Base-by-base conservation (phyloP, 73 alveolate species). In the Blepharisma japonicum region DNA sequence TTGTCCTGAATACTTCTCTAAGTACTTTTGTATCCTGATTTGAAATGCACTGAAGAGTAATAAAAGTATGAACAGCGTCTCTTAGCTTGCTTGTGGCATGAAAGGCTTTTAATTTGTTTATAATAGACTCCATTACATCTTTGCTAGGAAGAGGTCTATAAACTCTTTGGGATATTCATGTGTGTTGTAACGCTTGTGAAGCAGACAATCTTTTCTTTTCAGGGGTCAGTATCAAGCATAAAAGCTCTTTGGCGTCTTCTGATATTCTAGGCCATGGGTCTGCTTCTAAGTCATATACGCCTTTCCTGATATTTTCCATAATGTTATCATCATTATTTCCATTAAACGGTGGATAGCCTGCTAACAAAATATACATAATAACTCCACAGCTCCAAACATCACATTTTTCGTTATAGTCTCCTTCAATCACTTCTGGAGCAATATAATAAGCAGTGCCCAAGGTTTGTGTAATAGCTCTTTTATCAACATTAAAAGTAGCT, bases 371-470 rank as follows among this genome's bases (percentile, higher is more conserved):
- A 82, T 89, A 92, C 46, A 88, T 66, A 27, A 92, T 86, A 23
- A 92, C 98, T 5, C 98, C 97, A 45, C 83, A 74, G 54, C 92
- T 82, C 95, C 95, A 91, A 8, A 90, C 74, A 70, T 91, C 97
- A 45, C 83, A 87, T 85, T 81, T 87, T 67, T 71, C 88, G 80
- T 91, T 83, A 71, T 85, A 92, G n/a, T 89, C 78, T 53, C 80
- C 77, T 27, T 82, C 56, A 18, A 92, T 71, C 42, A 92, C 89
- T 77, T 89, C 98, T 6, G 96, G 96, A 45, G 96, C 93, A 83
- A 89, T 87, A 71, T 92, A 89, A 67, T 77, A 80, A 7, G 91
- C 90, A 56, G 95, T 83, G 0, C 97, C 97, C 42, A 32, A 1
- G 9, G 83, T 77, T 50, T 71, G 89, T 23, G 83, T 45, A 25